Evolutionary conservation across 257 asterid species (phyloP).

Genomic region (Rubia yunnanensis): DNA sequence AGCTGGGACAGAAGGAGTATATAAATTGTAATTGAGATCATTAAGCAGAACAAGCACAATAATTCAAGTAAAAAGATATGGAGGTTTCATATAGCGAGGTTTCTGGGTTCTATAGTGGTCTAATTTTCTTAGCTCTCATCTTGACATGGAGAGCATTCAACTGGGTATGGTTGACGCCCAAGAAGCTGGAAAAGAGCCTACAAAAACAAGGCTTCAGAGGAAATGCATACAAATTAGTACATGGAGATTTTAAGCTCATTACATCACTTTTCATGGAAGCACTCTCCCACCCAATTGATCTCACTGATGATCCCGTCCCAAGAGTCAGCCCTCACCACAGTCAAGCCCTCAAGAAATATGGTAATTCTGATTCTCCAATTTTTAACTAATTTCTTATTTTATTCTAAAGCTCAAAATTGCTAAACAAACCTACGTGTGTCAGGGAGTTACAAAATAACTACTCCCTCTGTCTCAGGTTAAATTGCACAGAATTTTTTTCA

Average conservation of each 20-base stretch:
- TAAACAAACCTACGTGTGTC: no score
- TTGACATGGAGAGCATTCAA: constrained; percentile 22
- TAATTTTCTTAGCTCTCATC: background rate
- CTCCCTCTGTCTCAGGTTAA: no score
- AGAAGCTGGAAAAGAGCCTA: constrained; percentile 22
- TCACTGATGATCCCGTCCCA: constrained; percentile 23
- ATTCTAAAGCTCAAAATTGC: no score
- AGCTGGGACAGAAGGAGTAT: no score
- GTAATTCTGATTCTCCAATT: no score
- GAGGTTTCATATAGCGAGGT: background rate
- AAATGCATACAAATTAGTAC: constrained; percentile 18
- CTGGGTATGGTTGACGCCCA: constrained; percentile 34
- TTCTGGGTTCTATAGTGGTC: background rate
- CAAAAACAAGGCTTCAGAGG: constrained; percentile 30
- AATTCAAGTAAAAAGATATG: background rate
- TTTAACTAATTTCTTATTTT: no score
- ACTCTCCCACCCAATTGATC: constrained; percentile 15
- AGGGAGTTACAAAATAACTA: no score
- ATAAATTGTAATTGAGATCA: no score
- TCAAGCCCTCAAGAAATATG: constrained; percentile 17
- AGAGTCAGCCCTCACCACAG: constrained; percentile 21
- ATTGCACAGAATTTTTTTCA: no score
- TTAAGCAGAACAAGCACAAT: no score
- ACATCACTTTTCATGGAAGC: constrained; percentile 11
- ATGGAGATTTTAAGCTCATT: constrained; percentile 25